Evolutionary conservation across 2,329 filamentous ascomycete species (phyloP).

Genomic region (Xylariaceae sp.): DNA sequence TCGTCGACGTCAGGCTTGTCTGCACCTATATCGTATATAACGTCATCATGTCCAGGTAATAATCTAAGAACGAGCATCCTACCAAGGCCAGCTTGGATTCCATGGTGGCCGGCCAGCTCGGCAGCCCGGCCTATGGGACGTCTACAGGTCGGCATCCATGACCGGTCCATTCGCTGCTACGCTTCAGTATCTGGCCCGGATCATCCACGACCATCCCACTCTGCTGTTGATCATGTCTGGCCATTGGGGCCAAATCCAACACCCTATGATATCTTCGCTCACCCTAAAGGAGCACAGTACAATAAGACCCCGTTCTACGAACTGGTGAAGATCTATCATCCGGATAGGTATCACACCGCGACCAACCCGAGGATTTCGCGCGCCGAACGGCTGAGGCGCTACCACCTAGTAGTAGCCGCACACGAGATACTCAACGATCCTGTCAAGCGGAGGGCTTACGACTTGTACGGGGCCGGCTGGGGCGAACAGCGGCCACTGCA

Average conservation of each 20-base stretch:
- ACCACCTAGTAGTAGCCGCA: constrained; percentile 80
- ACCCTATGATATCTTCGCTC: constrained; percentile 82
- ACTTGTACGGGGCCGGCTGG: constrained; percentile 79
- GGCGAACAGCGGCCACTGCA: constrained; percentile 48
- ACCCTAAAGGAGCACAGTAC: constrained; percentile 59
- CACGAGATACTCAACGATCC: constrained; percentile 85
- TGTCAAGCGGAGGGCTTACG: constrained; percentile 72
- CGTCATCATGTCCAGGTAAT: constrained; percentile 22
- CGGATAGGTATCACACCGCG: constrained; percentile 57
- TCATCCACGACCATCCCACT: constrained; percentile 16
- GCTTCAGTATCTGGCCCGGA: constrained; percentile 23
- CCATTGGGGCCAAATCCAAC: constrained; percentile 54
- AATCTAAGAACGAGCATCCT: constrained; percentile 9
- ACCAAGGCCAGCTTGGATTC: constrained; percentile 11
- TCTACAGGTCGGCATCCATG: background rate
- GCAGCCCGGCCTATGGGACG: background rate
- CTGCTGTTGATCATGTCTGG: constrained; percentile 34
- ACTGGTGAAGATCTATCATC: constrained; percentile 93
- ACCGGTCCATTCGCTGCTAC: constrained; percentile 16
- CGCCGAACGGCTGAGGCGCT: constrained; percentile 72
- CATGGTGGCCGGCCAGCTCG: background rate
- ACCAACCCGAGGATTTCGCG: constrained; percentile 46
- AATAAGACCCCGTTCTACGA: constrained; percentile 81
- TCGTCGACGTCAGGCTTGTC: constrained; percentile 14
- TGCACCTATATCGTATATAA: constrained; percentile 20